Base-by-base conservation (phyloP, 768 basidiomycete species). In the Trametes punicea region DNA sequence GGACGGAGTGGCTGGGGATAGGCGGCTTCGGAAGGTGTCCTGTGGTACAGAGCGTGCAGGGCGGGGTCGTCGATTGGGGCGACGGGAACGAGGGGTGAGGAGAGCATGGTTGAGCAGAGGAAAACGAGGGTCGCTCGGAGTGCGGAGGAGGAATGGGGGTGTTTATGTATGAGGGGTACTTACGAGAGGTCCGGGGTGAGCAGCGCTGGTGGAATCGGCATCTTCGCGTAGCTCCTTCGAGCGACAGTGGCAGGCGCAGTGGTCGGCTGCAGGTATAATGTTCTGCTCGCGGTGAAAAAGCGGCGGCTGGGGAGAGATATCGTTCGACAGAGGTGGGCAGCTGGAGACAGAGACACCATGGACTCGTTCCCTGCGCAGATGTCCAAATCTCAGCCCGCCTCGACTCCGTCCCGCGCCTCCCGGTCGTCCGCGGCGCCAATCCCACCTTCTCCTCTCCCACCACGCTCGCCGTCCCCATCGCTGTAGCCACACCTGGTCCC, bases 191-290 rank as follows among this genome's bases (percentile, higher is more conserved):
- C 63, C 20, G 63, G 64, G 46, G 66, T 62, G 11, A 65, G 47
- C 34, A 63, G 51, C 36, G 61, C 63, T 36, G 64, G 64, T 20
- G 66, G 66, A 25, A 64, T 64, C 47, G 66, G 64, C 67, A 68
- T 66, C 46, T 39, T 67, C 21, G 31, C 18, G 33, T 16, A 33
- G 39, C 51, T 39, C 18, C 30, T 39, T 20, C 11, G 49, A 21
- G 23, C 38, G 51, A 21, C 15, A 34, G 23, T 2, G 46, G n/a
- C 36, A 39, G 21, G 25, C 25, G 36, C n/a, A 44, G 44, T 33
- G n/a, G 2, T 20, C 33, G 26, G 15, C 30, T 27, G 10, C 23
- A 31, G 23, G 38, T 30, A n/a, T n/a, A n/a, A n/a, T n/a, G n/a
- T n/a, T n/a, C n/a, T n/a, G n/a, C n/a, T n/a, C n/a, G n/a, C n/a